Percentiles rank a stretch among this genome's conserved stretches.
Conservation (phyloP, 306 rosid species). For the Parietaria judaica region DNA sequence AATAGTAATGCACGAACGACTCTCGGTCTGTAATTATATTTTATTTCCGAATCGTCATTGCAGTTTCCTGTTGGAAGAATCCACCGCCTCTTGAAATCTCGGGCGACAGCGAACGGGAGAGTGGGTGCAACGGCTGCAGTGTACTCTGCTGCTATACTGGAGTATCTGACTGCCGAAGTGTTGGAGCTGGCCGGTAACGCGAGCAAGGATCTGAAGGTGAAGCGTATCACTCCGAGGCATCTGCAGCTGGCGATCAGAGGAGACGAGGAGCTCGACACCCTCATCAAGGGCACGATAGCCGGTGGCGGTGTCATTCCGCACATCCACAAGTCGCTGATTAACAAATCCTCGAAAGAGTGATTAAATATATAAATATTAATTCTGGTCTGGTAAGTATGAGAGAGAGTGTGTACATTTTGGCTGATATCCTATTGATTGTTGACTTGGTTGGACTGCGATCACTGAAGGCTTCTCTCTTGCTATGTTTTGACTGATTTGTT, state of each 20-base stretch:
- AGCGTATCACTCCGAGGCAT: constrained; percentile 30
- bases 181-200: constrained; percentile 34
- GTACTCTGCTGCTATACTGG: constrained; percentile 30
- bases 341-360: constrained; percentile 29
- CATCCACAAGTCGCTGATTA: constrained; percentile 29
- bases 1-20: too few species aligned
- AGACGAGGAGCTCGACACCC: constrained; percentile 28
- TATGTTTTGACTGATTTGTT: too few species aligned
- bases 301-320: constrained; percentile 33
- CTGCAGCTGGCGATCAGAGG: constrained; percentile 33
- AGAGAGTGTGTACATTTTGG: constrained; percentile 21
- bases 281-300: constrained; percentile 30
- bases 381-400: constrained; percentile 5
- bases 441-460: neutral
- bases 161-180: constrained; percentile 28
- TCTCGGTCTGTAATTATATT: too few species aligned
- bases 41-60: neutral
- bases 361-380: neutral
- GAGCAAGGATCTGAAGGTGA: constrained; percentile 34
- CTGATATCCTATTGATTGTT: constrained; percentile 10
- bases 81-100: constrained; percentile 25
- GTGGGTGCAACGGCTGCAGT: constrained; percentile 30
- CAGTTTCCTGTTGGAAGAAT: constrained; percentile 32
- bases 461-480: neutral
- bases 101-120: constrained; percentile 26